A percentile compares a stretch with the other conserved stretches of the same genome.
These are phyloP conservation scores for Ceratonia siliqua DNA, from an alignment of 306 rosid genomes.

Conservation along the genomic window DNA sequence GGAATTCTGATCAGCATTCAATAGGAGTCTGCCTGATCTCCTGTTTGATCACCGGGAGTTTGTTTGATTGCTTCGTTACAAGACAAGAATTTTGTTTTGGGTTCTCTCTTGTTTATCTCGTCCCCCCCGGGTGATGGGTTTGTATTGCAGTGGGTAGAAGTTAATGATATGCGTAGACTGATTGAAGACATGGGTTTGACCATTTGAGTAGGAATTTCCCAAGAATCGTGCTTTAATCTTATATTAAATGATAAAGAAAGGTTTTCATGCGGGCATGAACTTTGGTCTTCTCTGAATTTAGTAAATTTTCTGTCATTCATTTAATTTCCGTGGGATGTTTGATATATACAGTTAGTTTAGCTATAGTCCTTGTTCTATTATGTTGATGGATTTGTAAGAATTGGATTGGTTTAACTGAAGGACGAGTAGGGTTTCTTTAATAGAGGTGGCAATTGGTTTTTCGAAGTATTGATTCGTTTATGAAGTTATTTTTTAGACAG, in stretches of 20 bases:
- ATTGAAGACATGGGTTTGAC: constrained; percentile 33
- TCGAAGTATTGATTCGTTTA: constrained; percentile 5
- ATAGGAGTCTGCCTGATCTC: constrained; percentile 18
- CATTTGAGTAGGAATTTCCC: constrained; percentile 35
- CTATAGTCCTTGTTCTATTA: constrained; percentile 15
- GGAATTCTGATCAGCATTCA: constrained; percentile 40
- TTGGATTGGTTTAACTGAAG: constrained; percentile 29
- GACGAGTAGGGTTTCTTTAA: constrained; percentile 24
- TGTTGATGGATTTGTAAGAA: constrained; percentile 19
- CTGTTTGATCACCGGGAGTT: constrained; percentile 29
- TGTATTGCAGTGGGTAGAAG: constrained; percentile 37
- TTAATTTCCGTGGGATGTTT: constrained; percentile 36
- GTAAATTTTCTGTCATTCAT: constrained; percentile 14
- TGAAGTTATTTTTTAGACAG: constrained; percentile 26
- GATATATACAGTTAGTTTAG: constrained; percentile 23
- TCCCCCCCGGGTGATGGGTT: constrained; percentile 12
- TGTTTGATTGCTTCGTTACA: constrained; percentile 32
- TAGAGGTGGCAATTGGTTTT: constrained; percentile 29
- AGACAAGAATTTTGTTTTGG: constrained; percentile 21
- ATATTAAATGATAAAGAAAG: constrained; percentile 20
- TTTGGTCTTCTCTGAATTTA: constrained; percentile 31
- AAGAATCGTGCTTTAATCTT: constrained; percentile 35
- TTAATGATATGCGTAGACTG: constrained; percentile 29
- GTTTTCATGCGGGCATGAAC: constrained; percentile 34
- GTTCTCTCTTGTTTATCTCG: constrained; percentile 2